These are phyloP conservation scores for Tolypocladium amazonense DNA, from an alignment of 2,329 filamentous ascomycete genomes.

Conservation along the genomic window DNA sequence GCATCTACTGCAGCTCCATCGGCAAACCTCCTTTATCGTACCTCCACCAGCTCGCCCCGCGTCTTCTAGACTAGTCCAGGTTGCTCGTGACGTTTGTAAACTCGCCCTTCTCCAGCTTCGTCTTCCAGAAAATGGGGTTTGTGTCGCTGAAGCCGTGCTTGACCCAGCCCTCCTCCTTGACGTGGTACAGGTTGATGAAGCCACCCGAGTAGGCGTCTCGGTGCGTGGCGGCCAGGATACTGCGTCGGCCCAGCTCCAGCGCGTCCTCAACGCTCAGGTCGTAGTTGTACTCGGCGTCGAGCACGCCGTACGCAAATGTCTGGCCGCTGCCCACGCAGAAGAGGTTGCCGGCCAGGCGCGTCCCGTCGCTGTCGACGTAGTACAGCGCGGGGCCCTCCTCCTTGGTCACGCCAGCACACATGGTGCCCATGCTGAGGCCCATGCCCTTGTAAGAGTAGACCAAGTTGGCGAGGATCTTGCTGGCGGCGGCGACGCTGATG, in stretches of 20 bases:
- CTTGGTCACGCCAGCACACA: slow-evolving; percentile 94
- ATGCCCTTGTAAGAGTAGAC: slow-evolving; percentile 99
- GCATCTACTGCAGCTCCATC: background rate
- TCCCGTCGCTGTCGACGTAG: slow-evolving; percentile 94
- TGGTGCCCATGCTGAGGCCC: slow-evolving; percentile 98
- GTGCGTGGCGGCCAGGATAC: slow-evolving; percentile 92
- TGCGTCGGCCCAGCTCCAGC: slow-evolving; percentile 79
- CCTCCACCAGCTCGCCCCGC: background rate
- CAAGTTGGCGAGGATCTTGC: slow-evolving; percentile 96
- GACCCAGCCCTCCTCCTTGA: slow-evolving; percentile 98
- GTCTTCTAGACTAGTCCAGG: slow-evolving; percentile 31
- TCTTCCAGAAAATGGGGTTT: slow-evolving; percentile 99
- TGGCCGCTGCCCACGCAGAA: slow-evolving; percentile 98
- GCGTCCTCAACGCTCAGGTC: slow-evolving; percentile 81
- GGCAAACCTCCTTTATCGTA: background rate
- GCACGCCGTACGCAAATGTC: slow-evolving; percentile 96
- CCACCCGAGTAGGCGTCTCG: slow-evolving; percentile 98
- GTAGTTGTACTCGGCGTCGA: slow-evolving; percentile 91
- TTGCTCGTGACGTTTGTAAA: slow-evolving; percentile 89
- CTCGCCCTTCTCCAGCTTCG: slow-evolving; percentile 96
- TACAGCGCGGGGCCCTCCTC: slow-evolving; percentile 95
- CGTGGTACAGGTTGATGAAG: slow-evolving; percentile 97
- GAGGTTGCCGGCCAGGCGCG: slow-evolving; percentile 81
- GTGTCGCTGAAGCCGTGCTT: slow-evolving; percentile 98
- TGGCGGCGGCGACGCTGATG: slow-evolving; percentile 93